Evolutionary conservation across 2,329 filamentous ascomycete species (phyloP), one percentile per base, ranked within the genome.

Genomic region (Paracorniculantispora psalliotae): DNA sequence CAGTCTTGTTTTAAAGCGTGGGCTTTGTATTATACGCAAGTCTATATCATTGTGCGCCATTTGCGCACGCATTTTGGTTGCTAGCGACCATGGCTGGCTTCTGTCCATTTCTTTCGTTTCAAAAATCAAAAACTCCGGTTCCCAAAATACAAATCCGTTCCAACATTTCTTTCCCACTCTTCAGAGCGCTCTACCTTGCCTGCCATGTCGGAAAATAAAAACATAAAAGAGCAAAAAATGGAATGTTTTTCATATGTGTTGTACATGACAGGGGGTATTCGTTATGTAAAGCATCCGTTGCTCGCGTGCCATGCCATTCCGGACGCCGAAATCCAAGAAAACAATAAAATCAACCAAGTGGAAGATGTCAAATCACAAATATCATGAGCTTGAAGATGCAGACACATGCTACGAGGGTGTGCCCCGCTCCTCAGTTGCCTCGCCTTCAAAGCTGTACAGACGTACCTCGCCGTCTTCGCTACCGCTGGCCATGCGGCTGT

Each of bases 391-490:
- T 25, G n/a, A 15, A 37, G n/a, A 13, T 4, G 19, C 3, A 8
- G 8, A 10, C 13, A 19, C 4, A 4, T 2, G 13, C 72, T 59
- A 83, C 4, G 77, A 79, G 13, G 81, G 80, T 9, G 80, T 83
- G 2, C 81, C 80, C 35, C 73, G 73, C 63, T 81, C 78, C 62
- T 77, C 76, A 37, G 79, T 72, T 44, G 74, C 73, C 55, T 80
- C 77, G 21, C 77, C 79, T 63, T 85, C 82, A 68, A 92, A 93
- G 67, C 86, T 90, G 72, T 92, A 92, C 67, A 99, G 81, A 55
- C 92, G 81, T 35, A 97, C 90, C 67, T 96, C 92, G 63, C 91
- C 91, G 71, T 99, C 94, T 72, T 97, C 94, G 67, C 93, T 91
- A 6, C 92, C 94, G 66, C 90, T 96, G 30, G 91, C 90, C 79